Evolutionary conservation across 768 basidiomycete species (phyloP).

Genomic region (Suillus subaureus): DNA sequence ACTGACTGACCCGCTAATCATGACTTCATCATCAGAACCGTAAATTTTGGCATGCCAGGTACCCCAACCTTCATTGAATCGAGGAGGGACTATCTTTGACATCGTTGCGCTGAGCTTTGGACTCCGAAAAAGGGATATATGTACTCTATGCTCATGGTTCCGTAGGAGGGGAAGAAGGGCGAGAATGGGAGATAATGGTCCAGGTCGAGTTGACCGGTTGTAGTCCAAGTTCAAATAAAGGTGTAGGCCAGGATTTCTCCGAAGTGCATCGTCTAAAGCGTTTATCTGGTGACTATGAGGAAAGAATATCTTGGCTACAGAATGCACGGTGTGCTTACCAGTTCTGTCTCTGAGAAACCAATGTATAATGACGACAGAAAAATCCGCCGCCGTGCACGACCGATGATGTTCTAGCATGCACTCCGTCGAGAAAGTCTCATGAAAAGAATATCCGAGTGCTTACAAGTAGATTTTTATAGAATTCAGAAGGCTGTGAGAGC

Average conservation of each 20-base stretch:
- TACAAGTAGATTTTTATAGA: slow-evolving; percentile 58
- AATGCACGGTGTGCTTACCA: slow-evolving; percentile 54
- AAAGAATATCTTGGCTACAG: too few relatives aligned
- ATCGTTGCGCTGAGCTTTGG: slow-evolving; percentile 79
- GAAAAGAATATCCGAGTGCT: slow-evolving; percentile 24
- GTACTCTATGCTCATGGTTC: slow-evolving; percentile 72
- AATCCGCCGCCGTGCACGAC: slow-evolving; percentile 74
- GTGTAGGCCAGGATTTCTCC: slow-evolving; percentile 58
- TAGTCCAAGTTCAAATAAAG: slow-evolving; percentile 79
- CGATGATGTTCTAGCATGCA: slow-evolving; percentile 67
- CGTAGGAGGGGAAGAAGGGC: slow-evolving; percentile 72
- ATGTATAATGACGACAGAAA: slow-evolving; percentile 92
- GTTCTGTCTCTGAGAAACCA: slow-evolving; percentile 72
- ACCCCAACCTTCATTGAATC: slow-evolving; percentile 98
- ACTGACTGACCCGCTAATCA: slow-evolving; percentile 85
- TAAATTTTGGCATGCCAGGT: slow-evolving; percentile 99
- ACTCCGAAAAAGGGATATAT: slow-evolving; percentile 83
- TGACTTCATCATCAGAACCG: slow-evolving; percentile 87
- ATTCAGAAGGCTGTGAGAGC: slow-evolving; percentile 57
- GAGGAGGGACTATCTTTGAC: slow-evolving; percentile 78
- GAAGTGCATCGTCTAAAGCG: slow-evolving; percentile 62
- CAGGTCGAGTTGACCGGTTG: slow-evolving; percentile 76
- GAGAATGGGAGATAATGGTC: slow-evolving; percentile 66
- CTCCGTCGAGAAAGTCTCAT: slow-evolving; percentile 2
- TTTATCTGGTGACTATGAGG: slow-evolving; percentile 56